Evolutionary conservation across 768 basidiomycete species (phyloP), one percentile per base, ranked within the genome.

Genomic region (Postia placenta): DNA sequence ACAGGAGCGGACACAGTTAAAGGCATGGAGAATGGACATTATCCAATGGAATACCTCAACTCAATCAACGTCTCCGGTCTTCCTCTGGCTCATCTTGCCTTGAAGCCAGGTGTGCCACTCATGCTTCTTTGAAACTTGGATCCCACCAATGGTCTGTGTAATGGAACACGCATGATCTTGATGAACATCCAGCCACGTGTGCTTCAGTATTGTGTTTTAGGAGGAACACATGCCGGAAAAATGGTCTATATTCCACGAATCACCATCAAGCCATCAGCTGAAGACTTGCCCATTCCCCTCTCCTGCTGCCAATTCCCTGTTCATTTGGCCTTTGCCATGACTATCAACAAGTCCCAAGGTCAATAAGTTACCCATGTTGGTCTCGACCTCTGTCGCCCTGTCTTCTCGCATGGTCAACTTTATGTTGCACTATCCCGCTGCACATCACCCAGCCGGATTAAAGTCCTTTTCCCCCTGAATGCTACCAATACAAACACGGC

Each of bases 51-150:
- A 48, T 68, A 67, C 49, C 60, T 80, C 0, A 63, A 67, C 17
- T 57, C 65, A 0, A 45, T 79, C n/a, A 62, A 64, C 25, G 52
- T 63, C 3, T 60, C 67, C 37, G 67, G 69, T 6, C 59, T 78
- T 36, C 77, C 76, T 1, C 62, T 24, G 64, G 48, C 36, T 4
- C 12, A 52, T 12, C 41, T 56, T 17, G 43, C 11, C 5, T 25
- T 54, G 1, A 59, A 59, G 40, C 15, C 24, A 4, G 58, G 49
- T 4, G 56, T 69, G 45, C 56, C 71, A 4, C 39, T 78, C 0
- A 76, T 78, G 50, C 53, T 78, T 0, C 57, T 79, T 0, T 44
- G 70, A 0, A 78, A 80, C 54, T 56, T 79, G 15, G 56, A 62
- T 41, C 67, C 72, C 5, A 11, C 45, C 0, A 36, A 59, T 50